Percentiles rank a stretch among this genome's conserved stretches.
Evolutionary conservation across 352 stramenopile genomes (phyloP).

Genomic region (Pythium folliculosum): DNA sequence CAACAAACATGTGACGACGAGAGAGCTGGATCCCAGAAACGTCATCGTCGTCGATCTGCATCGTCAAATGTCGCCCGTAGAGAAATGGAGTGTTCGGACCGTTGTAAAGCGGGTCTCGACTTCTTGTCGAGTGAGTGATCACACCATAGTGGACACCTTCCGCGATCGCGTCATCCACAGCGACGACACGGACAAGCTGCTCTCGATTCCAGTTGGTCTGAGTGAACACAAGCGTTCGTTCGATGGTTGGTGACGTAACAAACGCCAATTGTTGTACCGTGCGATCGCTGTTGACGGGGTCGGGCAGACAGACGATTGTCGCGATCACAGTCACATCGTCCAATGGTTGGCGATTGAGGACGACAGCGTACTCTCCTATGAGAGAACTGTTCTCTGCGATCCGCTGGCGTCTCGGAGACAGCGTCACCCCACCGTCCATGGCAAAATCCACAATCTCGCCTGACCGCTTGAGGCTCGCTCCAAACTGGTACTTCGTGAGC

Average conservation of each 20-base stretch:
- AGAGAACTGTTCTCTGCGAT: conserved; percentile 50
- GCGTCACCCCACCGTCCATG: conserved; percentile 68
- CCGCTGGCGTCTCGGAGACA: conserved; percentile 46
- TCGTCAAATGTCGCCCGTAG: conserved; percentile 52
- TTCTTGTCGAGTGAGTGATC: conserved; percentile 47
- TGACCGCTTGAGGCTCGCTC: conserved; percentile 45
- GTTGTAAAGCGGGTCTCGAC: conserved; percentile 60
- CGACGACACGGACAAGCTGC: conserved; percentile 53
- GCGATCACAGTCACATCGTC: conserved; percentile 48
- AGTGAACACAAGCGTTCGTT: conserved; percentile 47
- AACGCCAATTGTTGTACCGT: conserved; percentile 51
- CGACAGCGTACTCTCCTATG: conserved; percentile 58
- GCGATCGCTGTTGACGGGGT: conserved; percentile 28
- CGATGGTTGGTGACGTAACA: conserved; percentile 16
- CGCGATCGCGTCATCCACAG: conserved; percentile 57
- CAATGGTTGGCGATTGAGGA: conserved; percentile 67
- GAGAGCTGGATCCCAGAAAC: conserved; percentile 50
- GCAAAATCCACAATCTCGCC: conserved; percentile 71
- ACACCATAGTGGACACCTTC: conserved; percentile 66
- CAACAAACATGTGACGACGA: conserved; percentile 56
- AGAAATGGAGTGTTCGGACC: conserved; percentile 57
- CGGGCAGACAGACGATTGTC: conserved; percentile 36
- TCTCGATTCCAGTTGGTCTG: conserved; percentile 66
- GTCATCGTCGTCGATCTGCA: conserved; percentile 79
- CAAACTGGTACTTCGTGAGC: conserved; percentile 52